phyloP scores from a whole-genome alignment of 1,284 basidiomycete genomes.

The Xerocomus amazonicus region DNA sequence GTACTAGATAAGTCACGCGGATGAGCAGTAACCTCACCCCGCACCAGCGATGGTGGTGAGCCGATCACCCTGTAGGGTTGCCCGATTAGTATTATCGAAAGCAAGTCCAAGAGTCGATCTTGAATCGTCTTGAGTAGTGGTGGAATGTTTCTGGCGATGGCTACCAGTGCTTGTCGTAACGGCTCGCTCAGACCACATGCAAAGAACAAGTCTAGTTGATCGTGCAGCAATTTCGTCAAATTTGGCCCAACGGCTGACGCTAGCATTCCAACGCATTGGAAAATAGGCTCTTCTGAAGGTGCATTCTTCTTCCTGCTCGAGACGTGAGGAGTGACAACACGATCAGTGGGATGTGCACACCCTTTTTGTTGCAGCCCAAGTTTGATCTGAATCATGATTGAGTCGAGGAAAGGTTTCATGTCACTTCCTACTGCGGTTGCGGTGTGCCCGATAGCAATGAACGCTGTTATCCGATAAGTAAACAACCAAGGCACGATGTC shows the following conservation, averaged over 20 bases:
- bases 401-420: conserved; percentile 95
- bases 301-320: conserved; percentile 84
- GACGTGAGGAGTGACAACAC: conserved; percentile 11
- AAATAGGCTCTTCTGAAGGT: conserved; percentile 92
- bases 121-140: conserved; percentile 92
- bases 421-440: conserved; percentile 89
- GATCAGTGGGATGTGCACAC: conserved; percentile 42
- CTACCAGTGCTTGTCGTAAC: conserved; percentile 80
- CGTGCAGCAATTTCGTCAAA: conserved; percentile 92
- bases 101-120: conserved; percentile 83
- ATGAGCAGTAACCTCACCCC: conserved; percentile 49
- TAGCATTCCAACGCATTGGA: conserved; percentile 97
- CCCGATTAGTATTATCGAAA: conserved; percentile 79
- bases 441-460: conserved; percentile 95
- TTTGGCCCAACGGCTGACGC: conserved; percentile 95
- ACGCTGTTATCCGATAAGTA: conserved; percentile 51
- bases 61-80: conserved; percentile 85
- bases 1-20: conserved; percentile 55
- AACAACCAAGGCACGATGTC: not conserved
- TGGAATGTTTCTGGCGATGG: conserved; percentile 87
- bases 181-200: conserved; percentile 91
- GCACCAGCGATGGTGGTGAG: conserved; percentile 58
- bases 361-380: conserved; percentile 82
- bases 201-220: conserved; percentile 97
- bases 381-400: conserved; percentile 90